These are phyloP conservation scores for Pleurotus salmoneostramineus DNA, from an alignment of 768 basidiomycete species.

Conservation along the genomic window DNA sequence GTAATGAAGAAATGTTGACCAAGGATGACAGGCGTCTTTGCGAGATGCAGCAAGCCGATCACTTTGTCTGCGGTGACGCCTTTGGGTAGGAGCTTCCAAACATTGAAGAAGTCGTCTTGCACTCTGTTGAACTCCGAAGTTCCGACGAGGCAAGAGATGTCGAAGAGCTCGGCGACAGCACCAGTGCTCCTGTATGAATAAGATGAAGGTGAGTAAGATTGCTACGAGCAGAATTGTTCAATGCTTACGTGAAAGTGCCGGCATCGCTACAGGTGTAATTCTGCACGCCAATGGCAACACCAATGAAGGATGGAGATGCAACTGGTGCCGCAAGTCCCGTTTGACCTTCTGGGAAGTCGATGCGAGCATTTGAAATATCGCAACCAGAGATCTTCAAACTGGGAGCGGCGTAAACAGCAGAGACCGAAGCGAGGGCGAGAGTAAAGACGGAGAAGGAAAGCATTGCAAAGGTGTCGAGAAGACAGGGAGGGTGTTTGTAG, in stretches of 20 bases:
- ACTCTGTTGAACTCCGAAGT: conserved; percentile 22
- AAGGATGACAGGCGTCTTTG: conserved; percentile 18
- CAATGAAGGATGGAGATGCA: conserved; percentile 32
- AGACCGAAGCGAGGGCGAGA: background rate
- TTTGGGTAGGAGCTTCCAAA: conserved; percentile 19
- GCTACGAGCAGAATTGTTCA: too few relatives aligned
- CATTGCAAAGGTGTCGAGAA: too few relatives aligned
- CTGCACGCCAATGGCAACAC: conserved; percentile 45
- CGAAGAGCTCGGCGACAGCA: conserved; percentile 50
- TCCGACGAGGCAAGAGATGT: conserved; percentile 44
- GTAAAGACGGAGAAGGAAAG: background rate
- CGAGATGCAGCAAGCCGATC: conserved; percentile 4
- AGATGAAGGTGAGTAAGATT: too few relatives aligned
- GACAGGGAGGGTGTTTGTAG: too few relatives aligned
- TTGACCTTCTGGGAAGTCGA: conserved; percentile 21
- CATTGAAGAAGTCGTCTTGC: conserved; percentile 22
- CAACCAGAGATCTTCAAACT: conserved; percentile 13
- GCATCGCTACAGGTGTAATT: conserved; percentile 48
- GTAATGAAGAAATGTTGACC: conserved; percentile 58
- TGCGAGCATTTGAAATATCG: conserved; percentile 18
- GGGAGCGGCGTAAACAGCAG: background rate
- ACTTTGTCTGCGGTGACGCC: conserved; percentile 15
- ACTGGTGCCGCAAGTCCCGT: conserved; percentile 30
- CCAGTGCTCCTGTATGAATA: conserved; percentile 34
- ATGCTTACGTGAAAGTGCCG: conserved; percentile 42